Evolutionary conservation across 2,329 filamentous ascomycete genomes (phyloP).

Genomic region (Stagonosporopsis cucurbitacearum): DNA sequence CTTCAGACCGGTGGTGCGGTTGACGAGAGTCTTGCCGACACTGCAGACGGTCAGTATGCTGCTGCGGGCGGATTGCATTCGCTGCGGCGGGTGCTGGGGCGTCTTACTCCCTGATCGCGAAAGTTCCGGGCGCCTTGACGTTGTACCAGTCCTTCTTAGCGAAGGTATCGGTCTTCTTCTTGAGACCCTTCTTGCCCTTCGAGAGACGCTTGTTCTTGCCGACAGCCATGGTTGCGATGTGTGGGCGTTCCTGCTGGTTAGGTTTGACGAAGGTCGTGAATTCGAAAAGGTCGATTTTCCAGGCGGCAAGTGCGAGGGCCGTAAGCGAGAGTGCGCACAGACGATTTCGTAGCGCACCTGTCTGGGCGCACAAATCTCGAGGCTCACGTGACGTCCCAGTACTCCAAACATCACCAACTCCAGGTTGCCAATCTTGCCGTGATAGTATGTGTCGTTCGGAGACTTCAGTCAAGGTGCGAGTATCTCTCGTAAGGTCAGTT

Average conservation of each 20-base stretch:
- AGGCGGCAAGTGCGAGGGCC: neutral
- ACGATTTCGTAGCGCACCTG: neutral
- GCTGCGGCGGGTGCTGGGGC: slow-evolving; percentile 26
- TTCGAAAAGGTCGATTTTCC: slow-evolving; percentile 7
- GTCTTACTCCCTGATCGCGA: slow-evolving; percentile 93
- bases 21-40: slow-evolving; percentile 99
- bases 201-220: slow-evolving; percentile 99
- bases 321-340: neutral
- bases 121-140: slow-evolving; percentile 97
- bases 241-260: slow-evolving; percentile 39
- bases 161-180: slow-evolving; percentile 99
- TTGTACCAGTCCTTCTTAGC: slow-evolving; percentile 99
- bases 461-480: too few species aligned
- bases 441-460: too few species aligned
- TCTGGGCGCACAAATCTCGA: neutral
- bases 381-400: slow-evolving; percentile 9
- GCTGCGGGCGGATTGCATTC: slow-evolving; percentile 10
- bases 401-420: neutral
- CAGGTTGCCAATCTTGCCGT: too few species aligned
- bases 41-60: slow-evolving; percentile 57
- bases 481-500: too few species aligned
- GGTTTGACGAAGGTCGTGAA: slow-evolving; percentile 36
- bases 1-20: slow-evolving; percentile 99
- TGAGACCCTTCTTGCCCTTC: slow-evolving; percentile 99
- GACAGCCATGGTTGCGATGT: slow-evolving; percentile 77